phyloP scores from a whole-genome alignment of 495 filamentous ascomycete genomes.

The Collariella sp. region DNA sequence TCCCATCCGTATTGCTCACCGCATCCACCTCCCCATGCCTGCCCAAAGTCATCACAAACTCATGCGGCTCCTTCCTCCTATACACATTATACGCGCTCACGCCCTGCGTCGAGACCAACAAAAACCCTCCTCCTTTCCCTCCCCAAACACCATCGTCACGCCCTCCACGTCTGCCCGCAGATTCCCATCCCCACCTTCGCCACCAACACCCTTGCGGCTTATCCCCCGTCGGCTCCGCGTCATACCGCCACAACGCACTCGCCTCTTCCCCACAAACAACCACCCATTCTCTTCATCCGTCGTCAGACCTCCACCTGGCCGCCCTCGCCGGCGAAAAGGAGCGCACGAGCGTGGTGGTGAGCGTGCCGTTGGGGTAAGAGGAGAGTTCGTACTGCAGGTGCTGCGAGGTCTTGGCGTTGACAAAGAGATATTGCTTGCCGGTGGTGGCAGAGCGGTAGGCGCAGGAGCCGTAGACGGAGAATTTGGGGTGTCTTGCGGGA shows the following conservation, averaged over 20 bases:
- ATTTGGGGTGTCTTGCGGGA: not conserved
- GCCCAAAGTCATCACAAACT: constrained; percentile 5
- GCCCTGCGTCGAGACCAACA: constrained; percentile 2
- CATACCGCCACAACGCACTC: constrained; percentile 6
- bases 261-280: constrained; percentile 9
- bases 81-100: constrained; percentile 12
- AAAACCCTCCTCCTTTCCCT: not conserved
- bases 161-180: constrained; percentile 6
- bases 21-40: not conserved
- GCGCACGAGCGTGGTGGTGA: constrained; percentile 2
- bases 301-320: constrained; percentile 9
- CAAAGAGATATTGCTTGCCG: constrained; percentile 10
- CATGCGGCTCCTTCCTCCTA: not conserved
- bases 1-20: constrained; percentile 11
- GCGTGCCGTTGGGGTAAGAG: not conserved
- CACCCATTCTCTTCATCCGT: constrained; percentile 5
- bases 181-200: not conserved
- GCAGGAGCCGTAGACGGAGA: constrained; percentile 8
- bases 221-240: not conserved
- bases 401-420: constrained; percentile 5
- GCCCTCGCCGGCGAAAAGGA: constrained; percentile 2
- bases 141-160: constrained; percentile 7
- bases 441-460: constrained; percentile 9
- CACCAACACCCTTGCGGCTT: not conserved
- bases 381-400: constrained; percentile 9